phyloP scores from a whole-genome alignment of 305 asterid genomes.

The Coffea humblotiana region DNA sequence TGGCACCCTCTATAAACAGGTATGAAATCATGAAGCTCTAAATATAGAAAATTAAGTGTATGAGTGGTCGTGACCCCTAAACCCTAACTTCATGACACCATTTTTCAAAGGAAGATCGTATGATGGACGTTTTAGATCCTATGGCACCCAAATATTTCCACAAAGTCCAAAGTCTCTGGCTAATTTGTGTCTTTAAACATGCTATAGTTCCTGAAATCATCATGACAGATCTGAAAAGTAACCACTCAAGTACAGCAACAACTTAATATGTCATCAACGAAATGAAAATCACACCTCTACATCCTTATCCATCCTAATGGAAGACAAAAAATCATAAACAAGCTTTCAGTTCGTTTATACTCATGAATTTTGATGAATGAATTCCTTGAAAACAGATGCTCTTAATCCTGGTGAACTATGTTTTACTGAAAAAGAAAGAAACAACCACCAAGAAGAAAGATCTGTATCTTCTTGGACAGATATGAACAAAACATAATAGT shows the following conservation, averaged over 20 bases:
- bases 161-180: background rate
- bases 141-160: background rate
- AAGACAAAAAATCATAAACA: background rate
- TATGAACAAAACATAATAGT: background rate
- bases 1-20: background rate
- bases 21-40: background rate
- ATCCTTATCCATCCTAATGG: constrained; percentile 9
- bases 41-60: background rate
- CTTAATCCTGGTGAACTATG: background rate
- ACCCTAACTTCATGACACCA: background rate
- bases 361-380: background rate
- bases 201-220: background rate
- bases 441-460: background rate
- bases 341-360: background rate
- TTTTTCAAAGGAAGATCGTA: background rate
- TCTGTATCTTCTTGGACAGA: background rate
- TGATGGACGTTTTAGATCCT: background rate
- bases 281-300: background rate
- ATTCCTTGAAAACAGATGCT: background rate
- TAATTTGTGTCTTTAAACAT: background rate
- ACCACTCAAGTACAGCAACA: background rate
- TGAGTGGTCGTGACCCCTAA: background rate
- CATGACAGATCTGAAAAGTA: background rate
- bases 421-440: background rate
- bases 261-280: background rate